Evolutionary conservation across 75 land plant species (phyloP).

Genomic region (Selaginella tamariscina): DNA sequence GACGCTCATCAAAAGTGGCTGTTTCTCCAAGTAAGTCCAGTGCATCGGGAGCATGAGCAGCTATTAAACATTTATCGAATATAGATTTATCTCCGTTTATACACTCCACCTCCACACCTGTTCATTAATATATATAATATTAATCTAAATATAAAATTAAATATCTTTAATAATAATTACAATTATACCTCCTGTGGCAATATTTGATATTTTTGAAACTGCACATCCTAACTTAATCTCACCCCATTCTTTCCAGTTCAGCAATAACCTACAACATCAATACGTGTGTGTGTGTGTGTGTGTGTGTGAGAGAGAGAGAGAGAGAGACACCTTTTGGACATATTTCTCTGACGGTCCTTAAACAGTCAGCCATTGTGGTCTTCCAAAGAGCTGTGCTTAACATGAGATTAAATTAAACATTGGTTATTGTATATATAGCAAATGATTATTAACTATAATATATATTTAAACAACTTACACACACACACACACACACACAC

Average conservation of each 20-base stretch:
- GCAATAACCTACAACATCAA: slow-evolving; percentile 43
- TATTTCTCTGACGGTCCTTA: slow-evolving; percentile 57
- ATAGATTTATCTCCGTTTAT: slow-evolving; percentile 37
- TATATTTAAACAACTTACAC: too few relatives aligned
- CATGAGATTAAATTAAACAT: background rate
- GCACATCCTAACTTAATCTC: slow-evolving; percentile 40
- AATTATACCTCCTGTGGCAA: slow-evolving; percentile 34
- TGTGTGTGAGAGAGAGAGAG: background rate
- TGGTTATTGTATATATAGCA: too few relatives aligned
- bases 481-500: too few relatives aligned
- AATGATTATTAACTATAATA: too few relatives aligned
- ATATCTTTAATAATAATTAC: background rate
- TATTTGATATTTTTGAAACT: slow-evolving; percentile 39
- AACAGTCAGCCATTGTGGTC: slow-evolving; percentile 98
- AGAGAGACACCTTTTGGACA: slow-evolving; percentile 50
- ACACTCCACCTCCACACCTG: slow-evolving; percentile 60
- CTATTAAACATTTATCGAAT: slow-evolving; percentile 56
- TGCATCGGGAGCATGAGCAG: slow-evolving; percentile 91
- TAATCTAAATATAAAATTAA: background rate
- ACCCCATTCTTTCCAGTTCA: slow-evolving; percentile 38
- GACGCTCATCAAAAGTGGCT: slow-evolving; percentile 61
- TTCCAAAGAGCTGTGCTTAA: slow-evolving; percentile 76
- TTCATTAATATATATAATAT: background rate
- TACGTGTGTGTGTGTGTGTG: too few relatives aligned
- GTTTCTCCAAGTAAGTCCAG: slow-evolving; percentile 50